phyloP scores from a whole-genome alignment of 305 asterid genomes.

The Fraxinus latifolia region DNA sequence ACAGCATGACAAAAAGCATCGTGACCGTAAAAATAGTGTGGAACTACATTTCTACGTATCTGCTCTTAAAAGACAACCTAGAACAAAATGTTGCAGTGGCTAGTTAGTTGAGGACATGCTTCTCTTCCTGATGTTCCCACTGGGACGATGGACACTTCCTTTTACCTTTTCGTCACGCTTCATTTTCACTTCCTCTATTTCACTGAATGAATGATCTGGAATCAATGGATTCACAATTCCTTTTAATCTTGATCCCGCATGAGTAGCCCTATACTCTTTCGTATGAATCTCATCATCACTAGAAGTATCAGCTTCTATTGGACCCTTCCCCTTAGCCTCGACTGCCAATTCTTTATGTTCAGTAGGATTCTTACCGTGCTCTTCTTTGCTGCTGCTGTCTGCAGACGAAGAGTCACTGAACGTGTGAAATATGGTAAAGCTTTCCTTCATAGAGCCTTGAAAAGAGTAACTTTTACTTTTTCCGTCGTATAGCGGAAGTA shows the following conservation, averaged over 20 bases:
- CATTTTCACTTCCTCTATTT: constrained; percentile 33
- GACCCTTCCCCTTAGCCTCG: constrained; percentile 45
- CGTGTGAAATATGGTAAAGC: constrained; percentile 55
- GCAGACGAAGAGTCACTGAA: constrained; percentile 38
- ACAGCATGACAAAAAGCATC: not conserved
- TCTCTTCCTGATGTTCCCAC: constrained; percentile 58
- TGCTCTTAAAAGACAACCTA: not conserved
- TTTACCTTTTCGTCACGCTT: constrained; percentile 15
- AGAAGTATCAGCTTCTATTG: constrained; percentile 34
- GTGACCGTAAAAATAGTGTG: not conserved
- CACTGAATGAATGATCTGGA: constrained; percentile 34
- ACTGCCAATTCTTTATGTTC: constrained; percentile 26
- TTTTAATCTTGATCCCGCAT: constrained; percentile 24
- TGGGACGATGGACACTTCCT: constrained; percentile 20
- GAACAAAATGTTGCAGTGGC: not conserved
- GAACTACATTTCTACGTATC: not conserved
- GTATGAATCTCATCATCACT: constrained; percentile 28
- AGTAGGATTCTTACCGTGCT: constrained; percentile 8
- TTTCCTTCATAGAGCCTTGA: constrained; percentile 59
- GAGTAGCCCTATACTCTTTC: constrained; percentile 17
- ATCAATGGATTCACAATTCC: constrained; percentile 23
- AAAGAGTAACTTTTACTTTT: constrained; percentile 57
- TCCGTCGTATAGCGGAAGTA: constrained; percentile 51
- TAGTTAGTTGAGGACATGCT: constrained; percentile 41
- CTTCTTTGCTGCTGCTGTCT: constrained; percentile 32